Evolutionary conservation across 345 rosid species (phyloP).

Genomic region (Reutealis trisperma): DNA sequence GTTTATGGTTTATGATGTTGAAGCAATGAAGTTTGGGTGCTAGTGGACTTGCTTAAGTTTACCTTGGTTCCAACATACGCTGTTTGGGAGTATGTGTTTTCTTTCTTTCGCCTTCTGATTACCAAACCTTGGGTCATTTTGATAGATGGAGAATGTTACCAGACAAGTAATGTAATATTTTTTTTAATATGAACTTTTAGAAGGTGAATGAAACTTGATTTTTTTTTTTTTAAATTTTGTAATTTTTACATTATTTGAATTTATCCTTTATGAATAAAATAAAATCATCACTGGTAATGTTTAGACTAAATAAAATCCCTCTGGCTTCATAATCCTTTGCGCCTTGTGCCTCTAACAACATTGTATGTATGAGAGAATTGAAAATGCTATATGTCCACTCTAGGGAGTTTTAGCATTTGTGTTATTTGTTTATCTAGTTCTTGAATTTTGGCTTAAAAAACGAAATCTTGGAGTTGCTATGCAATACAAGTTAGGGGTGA

Average conservation of each 20-base stretch:
- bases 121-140: neutral
- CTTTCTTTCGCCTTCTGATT: neutral
- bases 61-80: neutral
- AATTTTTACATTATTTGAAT: neutral
- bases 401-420: neutral
- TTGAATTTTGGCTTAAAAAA: neutral
- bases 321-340: no score
- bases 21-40: neutral
- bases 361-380: neutral
- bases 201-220: neutral
- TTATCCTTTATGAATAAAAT: neutral
- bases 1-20: neutral
- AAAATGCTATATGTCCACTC: no score
- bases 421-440: neutral
- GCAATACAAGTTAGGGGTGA: no score
- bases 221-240: neutral
- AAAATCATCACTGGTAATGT: no score
- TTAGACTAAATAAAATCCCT: no score
- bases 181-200: neutral
- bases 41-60: neutral
- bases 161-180: neutral
- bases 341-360: no score
- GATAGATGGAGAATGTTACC: neutral
- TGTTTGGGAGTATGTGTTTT: neutral
- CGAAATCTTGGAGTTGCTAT: neutral